Evolutionary conservation across 495 filamentous ascomycete genomes (phyloP).

Genomic region (Trichoderma virens): DNA sequence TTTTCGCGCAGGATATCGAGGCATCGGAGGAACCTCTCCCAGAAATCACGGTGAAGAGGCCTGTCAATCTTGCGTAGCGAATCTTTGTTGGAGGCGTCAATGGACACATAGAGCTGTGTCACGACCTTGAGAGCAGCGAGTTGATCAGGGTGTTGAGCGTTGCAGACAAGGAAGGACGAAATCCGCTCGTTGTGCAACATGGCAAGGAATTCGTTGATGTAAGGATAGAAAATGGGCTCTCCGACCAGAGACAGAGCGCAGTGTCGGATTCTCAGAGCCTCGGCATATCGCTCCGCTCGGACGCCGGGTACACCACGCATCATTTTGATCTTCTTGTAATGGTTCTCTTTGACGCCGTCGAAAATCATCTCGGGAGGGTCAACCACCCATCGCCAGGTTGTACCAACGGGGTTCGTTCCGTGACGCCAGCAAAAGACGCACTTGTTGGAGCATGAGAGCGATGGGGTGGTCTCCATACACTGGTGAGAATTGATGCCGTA

Average conservation of each 20-base stretch:
- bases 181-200: constrained; percentile 80
- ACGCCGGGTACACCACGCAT: constrained; percentile 89
- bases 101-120: constrained; percentile 91
- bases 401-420: constrained; percentile 93
- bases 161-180: constrained; percentile 92
- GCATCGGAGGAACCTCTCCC: constrained; percentile 87
- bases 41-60: constrained; percentile 91
- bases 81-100: constrained; percentile 89
- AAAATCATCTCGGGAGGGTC: constrained; percentile 87
- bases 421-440: constrained; percentile 99
- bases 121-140: constrained; percentile 72
- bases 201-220: constrained; percentile 83
- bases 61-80: constrained; percentile 80
- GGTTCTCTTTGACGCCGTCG: constrained; percentile 76
- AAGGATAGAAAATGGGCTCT: constrained; percentile 95
- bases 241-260: constrained; percentile 87
- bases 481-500: constrained; percentile 93
- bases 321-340: constrained; percentile 97
- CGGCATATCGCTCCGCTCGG: constrained; percentile 80
- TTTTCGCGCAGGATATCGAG: constrained; percentile 81
- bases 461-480: constrained; percentile 96
- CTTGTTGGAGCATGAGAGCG: constrained; percentile 92
- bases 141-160: constrained; percentile 94
- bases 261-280: constrained; percentile 88
- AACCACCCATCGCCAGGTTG: constrained; percentile 91